Base-by-base conservation (phyloP, 768 basidiomycete genomes). In the Auricularia heimuer region DNA sequence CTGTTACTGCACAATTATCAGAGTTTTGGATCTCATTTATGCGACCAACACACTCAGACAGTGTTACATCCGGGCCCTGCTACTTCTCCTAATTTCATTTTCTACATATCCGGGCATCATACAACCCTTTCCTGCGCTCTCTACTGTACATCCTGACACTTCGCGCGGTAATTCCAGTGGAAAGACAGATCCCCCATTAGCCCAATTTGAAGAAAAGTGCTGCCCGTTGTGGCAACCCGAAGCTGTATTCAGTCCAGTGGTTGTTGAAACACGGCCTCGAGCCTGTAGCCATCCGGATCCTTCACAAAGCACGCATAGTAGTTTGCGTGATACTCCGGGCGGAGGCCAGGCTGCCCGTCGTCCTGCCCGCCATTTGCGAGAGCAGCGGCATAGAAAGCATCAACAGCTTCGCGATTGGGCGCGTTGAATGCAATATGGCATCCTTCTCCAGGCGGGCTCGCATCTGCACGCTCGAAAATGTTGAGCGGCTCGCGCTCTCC, bases 271-370 rank as follows among this genome's bases (percentile, higher is more conserved):
- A 51, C 47, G 6, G 21, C 47, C 47, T 51, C 47, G 6, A 51
- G 7, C 47, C 21, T 51, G 47, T 51, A 51, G 8, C 47, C 47
- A 51, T 51, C 47, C 16, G 47, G 47, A 33, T 63, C 62, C 14
- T 11, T 47, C 33, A 63, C 62, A 24, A 63, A 63, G 62, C 33
- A 33, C 36, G 62, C 62, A 21, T 63, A 63, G 62, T 39, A 63
- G 36, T 47, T 47, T 54, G 11, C 21, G 33, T 47, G 37, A 24
- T 63, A 63, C 21, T 47, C 33, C 29, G 33, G 16, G 11, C 62
- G 54, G 12, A 63, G 12, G 7, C 62, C 62, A 10, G 62, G 62
- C 36, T 39, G 6, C 33, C 62, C 62, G 21, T 63, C 37, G 62
- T 33, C 36, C 39, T 63, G 37, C 4, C 24, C 36, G 4, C 62